Evolutionary conservation across 495 filamentous ascomycete genomes (phyloP), one percentile per base, ranked within the genome.

Genomic region (Hamigera avellanea): DNA sequence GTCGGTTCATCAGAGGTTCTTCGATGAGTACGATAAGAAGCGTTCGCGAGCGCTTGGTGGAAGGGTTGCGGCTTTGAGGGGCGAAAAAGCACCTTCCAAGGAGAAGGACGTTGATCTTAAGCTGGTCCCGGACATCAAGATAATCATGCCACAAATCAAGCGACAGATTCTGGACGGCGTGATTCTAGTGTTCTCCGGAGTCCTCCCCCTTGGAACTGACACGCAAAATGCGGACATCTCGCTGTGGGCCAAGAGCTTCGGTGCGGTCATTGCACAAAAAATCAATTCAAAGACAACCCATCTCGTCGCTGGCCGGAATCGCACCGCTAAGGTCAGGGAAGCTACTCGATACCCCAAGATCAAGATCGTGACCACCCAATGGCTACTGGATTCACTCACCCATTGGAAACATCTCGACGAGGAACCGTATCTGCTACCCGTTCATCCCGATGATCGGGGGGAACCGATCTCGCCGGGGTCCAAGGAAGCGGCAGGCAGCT

Each of bases 351-450:
- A 75, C 14, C 73, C 76, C 9, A 74, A 75, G 3, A 78, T 96
- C 58, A 85, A 86, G 52, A 88, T 99, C 33, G 89, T 99, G 35
- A 81, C 75, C 41, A 81, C 81, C 19, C 80, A 83, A 44, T 99
- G 91, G 91, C 73, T 99, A 19, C 64, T 78, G 19, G 81, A 87
- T 39, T 86, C 73, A 21, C 74, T 95, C 37, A 76, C 72, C 2
- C 75, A 75, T 46, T 98, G 89, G 88, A 62, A 64, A 34, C 78
- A 70, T 35, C 61, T 84, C 14, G 73, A 83, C 18, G 88, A 95
- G 53, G 67, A 66, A 3, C 75, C 76, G 0, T 96, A 93, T 49
- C 56, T 86, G 9, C 55, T 86, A 19, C 53, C 69, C 8, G 62
- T 83, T 23, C 71, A 82, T 43, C 75, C 76, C 0, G 67, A 75